Percentiles rank a stretch among this genome's conserved stretches.
These are phyloP conservation scores for Pseudisothecium myosuroides DNA, from an alignment of 225 moss, liverwort and hornwort species.

Conservation along the genomic window DNA sequence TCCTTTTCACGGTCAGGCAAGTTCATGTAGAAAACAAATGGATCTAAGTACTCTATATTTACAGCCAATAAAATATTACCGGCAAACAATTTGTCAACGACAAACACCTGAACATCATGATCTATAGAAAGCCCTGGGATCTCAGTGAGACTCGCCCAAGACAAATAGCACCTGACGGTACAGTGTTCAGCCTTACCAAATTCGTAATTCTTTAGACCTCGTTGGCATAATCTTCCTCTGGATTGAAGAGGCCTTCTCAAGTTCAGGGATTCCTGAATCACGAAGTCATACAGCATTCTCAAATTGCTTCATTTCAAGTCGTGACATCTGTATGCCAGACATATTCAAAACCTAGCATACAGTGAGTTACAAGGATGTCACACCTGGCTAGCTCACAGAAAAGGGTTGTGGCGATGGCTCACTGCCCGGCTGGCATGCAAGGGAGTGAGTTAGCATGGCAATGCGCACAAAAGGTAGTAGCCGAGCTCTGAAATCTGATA, in stretches of 20 bases:
- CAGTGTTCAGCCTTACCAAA: background rate
- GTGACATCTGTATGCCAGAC: no score
- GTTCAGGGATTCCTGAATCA: background rate
- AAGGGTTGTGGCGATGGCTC: background rate
- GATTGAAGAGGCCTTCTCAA: no score
- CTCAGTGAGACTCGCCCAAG: background rate
- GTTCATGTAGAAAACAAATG: background rate
- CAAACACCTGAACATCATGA: background rate
- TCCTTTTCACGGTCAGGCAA: background rate
- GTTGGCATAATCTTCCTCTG: background rate
- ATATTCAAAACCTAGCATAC: background rate
- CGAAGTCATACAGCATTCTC: background rate
- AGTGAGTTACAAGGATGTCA: background rate
- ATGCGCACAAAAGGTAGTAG: background rate
- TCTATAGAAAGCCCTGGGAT: background rate
- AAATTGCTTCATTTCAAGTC: background rate
- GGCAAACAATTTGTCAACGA: no score
- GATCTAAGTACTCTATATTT: background rate
- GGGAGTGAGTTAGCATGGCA: background rate
- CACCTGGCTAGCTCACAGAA: background rate
- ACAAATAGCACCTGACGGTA: no score
- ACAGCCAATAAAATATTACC: background rate
- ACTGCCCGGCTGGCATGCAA: no score
- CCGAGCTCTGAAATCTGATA: background rate
- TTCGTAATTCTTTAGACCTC: background rate